Evolutionary conservation across 768 basidiomycete genomes (phyloP).

Genomic region (Russula compacta): DNA sequence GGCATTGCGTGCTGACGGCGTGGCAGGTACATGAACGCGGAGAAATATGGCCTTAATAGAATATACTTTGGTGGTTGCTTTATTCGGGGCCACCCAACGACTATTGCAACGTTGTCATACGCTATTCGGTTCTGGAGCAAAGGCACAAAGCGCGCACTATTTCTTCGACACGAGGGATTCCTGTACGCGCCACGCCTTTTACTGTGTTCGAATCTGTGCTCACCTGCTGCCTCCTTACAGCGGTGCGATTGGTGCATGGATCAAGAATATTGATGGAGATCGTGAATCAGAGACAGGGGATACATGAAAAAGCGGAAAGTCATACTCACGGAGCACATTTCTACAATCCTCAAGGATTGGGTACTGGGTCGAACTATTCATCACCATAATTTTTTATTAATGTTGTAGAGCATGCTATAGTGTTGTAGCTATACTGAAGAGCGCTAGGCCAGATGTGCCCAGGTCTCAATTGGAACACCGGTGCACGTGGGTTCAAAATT

Average conservation of each 20-base stretch:
- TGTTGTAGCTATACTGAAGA: background rate
- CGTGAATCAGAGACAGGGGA: constrained; percentile 17
- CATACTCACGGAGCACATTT: background rate
- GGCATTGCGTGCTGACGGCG: constrained; percentile 10
- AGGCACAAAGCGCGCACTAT: constrained; percentile 91
- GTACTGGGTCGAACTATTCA: background rate
- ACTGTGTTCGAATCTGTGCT: background rate
- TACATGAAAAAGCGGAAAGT: background rate
- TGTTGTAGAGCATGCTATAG: background rate
- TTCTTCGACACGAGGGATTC: constrained; percentile 97
- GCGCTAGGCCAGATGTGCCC: background rate
- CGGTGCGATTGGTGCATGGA: constrained; percentile 95
- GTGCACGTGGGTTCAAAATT: background rate
- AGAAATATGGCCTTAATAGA: constrained; percentile 91
- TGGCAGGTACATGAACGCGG: constrained; percentile 96
- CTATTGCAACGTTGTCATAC: constrained; percentile 94
- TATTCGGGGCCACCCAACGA: constrained; percentile 96
- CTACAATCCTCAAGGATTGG: background rate
- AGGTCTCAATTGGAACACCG: background rate
- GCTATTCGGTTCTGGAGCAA: constrained; percentile 99
- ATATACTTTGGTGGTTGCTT: constrained; percentile 99
- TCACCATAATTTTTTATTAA: constrained; percentile 8
- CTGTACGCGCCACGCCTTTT: constrained; percentile 49
- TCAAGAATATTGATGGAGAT: constrained; percentile 77
- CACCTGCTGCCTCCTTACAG: constrained; percentile 32